Evolutionary conservation across 2,329 filamentous ascomycete genomes (phyloP).

Genomic region (Simplicillium sp.): DNA sequence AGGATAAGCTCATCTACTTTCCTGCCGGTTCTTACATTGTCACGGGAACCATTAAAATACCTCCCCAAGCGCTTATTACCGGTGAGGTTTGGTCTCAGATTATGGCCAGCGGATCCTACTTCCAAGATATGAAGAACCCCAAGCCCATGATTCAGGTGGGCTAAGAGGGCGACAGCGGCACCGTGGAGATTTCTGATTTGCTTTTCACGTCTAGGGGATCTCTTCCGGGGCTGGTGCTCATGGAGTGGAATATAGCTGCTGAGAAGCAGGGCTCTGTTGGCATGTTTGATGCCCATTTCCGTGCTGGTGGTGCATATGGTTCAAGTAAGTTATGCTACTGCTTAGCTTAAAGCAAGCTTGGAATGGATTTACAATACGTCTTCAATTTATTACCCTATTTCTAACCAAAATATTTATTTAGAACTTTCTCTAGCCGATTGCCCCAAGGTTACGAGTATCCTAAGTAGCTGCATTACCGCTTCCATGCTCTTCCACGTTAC

Average conservation of each 20-base stretch:
- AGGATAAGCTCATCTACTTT: conserved; percentile 11
- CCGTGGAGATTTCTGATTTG: conserved; percentile 60
- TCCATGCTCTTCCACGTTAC: conserved; percentile 40
- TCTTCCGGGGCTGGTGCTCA: conserved; percentile 59
- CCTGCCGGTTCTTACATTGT: conserved; percentile 17
- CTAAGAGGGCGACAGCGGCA: conserved; percentile 46
- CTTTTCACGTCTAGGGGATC: conserved; percentile 57
- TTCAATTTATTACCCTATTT: too few species aligned
- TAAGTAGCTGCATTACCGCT: conserved; percentile 45
- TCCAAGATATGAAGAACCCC: conserved; percentile 51
- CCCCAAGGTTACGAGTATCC: conserved; percentile 40
- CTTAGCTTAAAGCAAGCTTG: too few species aligned
- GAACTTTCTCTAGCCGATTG: conserved; percentile 54
- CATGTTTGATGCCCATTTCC: conserved; percentile 4
- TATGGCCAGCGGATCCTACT: conserved; percentile 47
- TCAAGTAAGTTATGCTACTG: background rate
- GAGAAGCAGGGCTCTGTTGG: conserved; percentile 31
- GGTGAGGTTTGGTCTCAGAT: conserved; percentile 62
- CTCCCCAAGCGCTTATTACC: conserved; percentile 53
- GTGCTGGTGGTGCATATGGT: conserved; percentile 13
- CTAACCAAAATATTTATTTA: conserved; percentile 36
- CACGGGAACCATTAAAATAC: conserved; percentile 29
- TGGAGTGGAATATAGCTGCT: conserved; percentile 62
- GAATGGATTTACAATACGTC: too few species aligned
- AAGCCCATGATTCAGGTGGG: conserved; percentile 59